These are phyloP conservation scores for Beauveria pseudobassiana DNA, from an alignment of 2,329 filamentous ascomycete genomes.

Conservation along the genomic window DNA sequence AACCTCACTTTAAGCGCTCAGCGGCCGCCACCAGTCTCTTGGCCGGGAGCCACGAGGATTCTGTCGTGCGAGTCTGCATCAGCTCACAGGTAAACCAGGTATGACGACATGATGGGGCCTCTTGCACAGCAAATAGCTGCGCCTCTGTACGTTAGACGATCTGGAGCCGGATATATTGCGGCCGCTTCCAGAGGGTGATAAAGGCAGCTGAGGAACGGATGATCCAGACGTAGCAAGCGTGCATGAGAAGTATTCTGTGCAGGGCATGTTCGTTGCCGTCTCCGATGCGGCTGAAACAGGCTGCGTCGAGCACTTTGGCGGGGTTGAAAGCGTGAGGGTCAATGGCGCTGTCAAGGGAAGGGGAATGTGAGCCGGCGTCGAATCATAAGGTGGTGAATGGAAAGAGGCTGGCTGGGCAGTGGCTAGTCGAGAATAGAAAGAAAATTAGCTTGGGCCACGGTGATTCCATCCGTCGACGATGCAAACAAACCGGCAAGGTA, in stretches of 20 bases:
- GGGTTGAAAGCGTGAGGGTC: not conserved
- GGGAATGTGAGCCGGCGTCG: not conserved
- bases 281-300: slow-evolving; percentile 6
- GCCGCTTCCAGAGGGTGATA: not conserved
- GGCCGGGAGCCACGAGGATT: not conserved
- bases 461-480: too few relatives aligned
- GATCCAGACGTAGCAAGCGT: slow-evolving; percentile 8
- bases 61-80: not conserved
- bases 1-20: not conserved
- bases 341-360: not conserved
- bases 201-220: slow-evolving; percentile 3
- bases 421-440: not conserved
- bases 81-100: not conserved
- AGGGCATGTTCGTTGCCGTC: not conserved
- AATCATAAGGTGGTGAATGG: not conserved
- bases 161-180: not conserved
- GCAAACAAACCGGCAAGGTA: not conserved
- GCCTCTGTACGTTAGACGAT: not conserved
- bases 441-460: too few relatives aligned
- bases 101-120: not conserved
- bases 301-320: not conserved
- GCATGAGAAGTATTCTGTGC: not conserved
- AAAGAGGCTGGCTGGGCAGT: not conserved
- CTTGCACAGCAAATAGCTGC: not conserved
- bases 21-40: not conserved